Conservation (phyloP, 257 asterid genomes). For the Scutellaria barbata region DNA sequence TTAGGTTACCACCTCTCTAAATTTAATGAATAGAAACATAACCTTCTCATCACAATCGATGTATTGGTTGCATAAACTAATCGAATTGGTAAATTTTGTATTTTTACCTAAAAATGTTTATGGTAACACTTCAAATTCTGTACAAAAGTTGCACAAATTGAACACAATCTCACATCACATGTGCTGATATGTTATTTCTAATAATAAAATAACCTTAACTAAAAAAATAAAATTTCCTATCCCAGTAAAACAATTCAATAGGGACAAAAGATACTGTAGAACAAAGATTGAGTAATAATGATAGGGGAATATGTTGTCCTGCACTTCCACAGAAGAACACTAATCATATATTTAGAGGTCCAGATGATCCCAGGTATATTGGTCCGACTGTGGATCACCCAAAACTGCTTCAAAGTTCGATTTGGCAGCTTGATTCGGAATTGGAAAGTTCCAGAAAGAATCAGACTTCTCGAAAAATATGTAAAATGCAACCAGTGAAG, state of each 20-base stretch:
- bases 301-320: background rate
- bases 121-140: background rate
- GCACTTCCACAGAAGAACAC: background rate
- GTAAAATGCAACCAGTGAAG: constrained; percentile 74
- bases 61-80: too few species aligned
- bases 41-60: background rate
- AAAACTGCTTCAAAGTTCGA: constrained; percentile 50
- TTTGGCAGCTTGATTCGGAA: constrained; percentile 50
- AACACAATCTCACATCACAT: background rate
- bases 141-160: background rate
- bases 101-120: too few species aligned
- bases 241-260: background rate
- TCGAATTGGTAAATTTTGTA: background rate
- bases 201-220: background rate
- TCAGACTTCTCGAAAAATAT: constrained; percentile 85
- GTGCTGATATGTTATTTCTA: too few species aligned
- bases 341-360: constrained; percentile 44
- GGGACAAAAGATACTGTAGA: background rate
- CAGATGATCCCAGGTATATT: constrained; percentile 55
- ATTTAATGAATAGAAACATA: too few species aligned
- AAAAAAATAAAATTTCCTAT: background rate
- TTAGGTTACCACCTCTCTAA: too few species aligned
- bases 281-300: background rate
- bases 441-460: constrained; percentile 92
- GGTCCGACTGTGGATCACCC: constrained; percentile 56